These are phyloP conservation scores for Boletus rubescentipes DNA, from an alignment of 768 basidiomycete species.

Conservation along the genomic window DNA sequence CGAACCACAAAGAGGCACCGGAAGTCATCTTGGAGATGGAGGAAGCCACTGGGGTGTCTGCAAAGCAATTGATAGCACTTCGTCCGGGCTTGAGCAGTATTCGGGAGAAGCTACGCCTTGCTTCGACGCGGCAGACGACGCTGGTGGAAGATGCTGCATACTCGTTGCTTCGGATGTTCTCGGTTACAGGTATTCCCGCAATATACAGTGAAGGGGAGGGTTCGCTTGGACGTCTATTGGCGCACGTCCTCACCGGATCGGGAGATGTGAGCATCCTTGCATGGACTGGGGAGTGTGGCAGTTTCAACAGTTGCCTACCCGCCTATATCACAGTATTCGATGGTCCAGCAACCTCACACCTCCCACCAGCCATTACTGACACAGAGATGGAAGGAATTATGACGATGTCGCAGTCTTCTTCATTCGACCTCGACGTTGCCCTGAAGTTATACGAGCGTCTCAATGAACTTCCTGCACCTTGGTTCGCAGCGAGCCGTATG, in stretches of 20 bases:
- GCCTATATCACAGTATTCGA: not conserved
- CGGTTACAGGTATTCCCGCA: not conserved
- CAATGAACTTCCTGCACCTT: no score
- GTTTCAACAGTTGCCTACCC: not conserved
- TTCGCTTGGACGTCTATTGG: not conserved
- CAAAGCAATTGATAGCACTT: not conserved
- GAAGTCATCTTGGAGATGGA: not conserved
- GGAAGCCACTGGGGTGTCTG: not conserved
- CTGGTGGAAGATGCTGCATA: not conserved
- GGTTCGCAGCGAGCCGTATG: not conserved
- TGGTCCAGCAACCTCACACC: not conserved
- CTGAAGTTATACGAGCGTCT: no score
- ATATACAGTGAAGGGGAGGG: not conserved
- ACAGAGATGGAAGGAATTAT: not conserved
- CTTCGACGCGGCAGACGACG: not conserved
- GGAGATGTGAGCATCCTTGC: not conserved
- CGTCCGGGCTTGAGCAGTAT: not conserved
- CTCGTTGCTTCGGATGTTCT: not conserved
- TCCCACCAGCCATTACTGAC: not conserved
- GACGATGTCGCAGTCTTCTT: not conserved
- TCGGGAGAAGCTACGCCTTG: not conserved
- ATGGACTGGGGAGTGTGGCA: not conserved
- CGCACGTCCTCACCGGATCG: not conserved
- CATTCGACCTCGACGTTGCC: not conserved
- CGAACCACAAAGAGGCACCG: not conserved